Evolutionary conservation across 495 filamentous ascomycete species (phyloP).

Genomic region (Aspergillus ostianus): DNA sequence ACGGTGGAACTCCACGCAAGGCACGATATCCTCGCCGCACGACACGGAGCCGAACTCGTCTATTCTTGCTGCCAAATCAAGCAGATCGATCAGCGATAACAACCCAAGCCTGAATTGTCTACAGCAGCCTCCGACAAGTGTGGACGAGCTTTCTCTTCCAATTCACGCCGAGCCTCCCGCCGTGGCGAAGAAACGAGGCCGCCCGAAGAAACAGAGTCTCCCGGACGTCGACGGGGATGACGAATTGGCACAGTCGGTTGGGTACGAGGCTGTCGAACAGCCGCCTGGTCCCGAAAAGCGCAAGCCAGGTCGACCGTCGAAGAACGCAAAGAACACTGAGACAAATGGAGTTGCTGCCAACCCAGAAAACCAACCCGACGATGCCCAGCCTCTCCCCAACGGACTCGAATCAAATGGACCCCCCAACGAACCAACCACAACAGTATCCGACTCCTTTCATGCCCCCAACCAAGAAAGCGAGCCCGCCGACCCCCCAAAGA

Average conservation of each 20-base stretch:
- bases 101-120: slow-evolving; percentile 14
- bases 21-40: slow-evolving; percentile 31
- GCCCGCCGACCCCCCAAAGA: slow-evolving; percentile 7
- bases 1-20: slow-evolving; percentile 30
- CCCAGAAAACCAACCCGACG: neutral
- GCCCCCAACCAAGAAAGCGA: neutral
- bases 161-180: slow-evolving; percentile 21
- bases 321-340: slow-evolving; percentile 14
- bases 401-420: neutral
- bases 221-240: slow-evolving; percentile 32
- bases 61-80: slow-evolving; percentile 22
- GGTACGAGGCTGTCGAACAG: slow-evolving; percentile 4
- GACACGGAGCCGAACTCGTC: slow-evolving; percentile 46
- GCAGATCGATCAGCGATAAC: slow-evolving; percentile 26
- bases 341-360: slow-evolving; percentile 1
- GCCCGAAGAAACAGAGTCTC: slow-evolving; percentile 32
- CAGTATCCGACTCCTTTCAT: neutral
- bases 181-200: slow-evolving; percentile 33
- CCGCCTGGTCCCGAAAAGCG: slow-evolving; percentile 19
- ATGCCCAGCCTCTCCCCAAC: neutral
- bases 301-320: slow-evolving; percentile 24
- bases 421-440: neutral
- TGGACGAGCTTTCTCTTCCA: slow-evolving; percentile 34
- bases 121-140: slow-evolving; percentile 21
- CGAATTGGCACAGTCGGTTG: slow-evolving; percentile 26